A percentile compares a stretch with the other conserved stretches of the same genome.
These are phyloP conservation scores for Malassezia psittaci DNA, from an alignment of 1,284 basidiomycete genomes.

Conservation along the genomic window DNA sequence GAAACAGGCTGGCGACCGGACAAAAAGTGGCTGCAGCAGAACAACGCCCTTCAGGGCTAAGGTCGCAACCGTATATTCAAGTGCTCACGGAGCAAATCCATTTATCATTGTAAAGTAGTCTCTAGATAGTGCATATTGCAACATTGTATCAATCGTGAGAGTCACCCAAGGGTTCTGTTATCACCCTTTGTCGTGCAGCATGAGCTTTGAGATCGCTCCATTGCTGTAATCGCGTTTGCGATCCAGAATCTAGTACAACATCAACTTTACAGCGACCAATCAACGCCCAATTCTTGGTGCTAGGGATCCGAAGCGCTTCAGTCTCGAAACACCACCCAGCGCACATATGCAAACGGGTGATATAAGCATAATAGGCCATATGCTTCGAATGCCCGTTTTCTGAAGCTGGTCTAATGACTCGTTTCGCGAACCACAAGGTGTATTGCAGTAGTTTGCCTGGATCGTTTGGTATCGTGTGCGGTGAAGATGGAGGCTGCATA, in stretches of 20 bases:
- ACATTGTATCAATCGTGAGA: no score
- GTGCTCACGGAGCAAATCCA: no score
- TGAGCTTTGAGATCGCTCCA: not conserved
- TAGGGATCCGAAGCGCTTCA: conserved; percentile 77
- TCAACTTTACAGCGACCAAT: conserved; percentile 50
- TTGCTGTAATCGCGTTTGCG: not conserved
- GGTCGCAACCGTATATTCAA: no score
- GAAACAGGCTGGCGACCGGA: conserved; percentile 38
- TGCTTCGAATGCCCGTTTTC: conserved; percentile 40
- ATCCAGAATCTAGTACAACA: not conserved
- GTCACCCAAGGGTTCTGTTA: no score
- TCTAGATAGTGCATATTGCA: no score
- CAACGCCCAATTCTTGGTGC: conserved; percentile 83
- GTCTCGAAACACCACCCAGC: conserved; percentile 79
- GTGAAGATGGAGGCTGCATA: conserved; percentile 51
- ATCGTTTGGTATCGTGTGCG: conserved; percentile 57
- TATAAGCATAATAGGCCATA: conserved; percentile 45
- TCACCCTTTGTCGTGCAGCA: no score
- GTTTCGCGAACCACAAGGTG: conserved; percentile 10
- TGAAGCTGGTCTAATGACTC: not conserved
- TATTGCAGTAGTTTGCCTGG: not conserved
- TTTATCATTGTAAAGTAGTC: no score
- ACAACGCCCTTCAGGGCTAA: no score
- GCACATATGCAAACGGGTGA: conserved; percentile 47
- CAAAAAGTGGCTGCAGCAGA: not conserved